Percentiles rank a stretch among this genome's conserved stretches.
These are phyloP conservation scores for Talaromyces sp. DNA, from an alignment of 2,329 filamentous ascomycete genomes.

Conservation along the genomic window DNA sequence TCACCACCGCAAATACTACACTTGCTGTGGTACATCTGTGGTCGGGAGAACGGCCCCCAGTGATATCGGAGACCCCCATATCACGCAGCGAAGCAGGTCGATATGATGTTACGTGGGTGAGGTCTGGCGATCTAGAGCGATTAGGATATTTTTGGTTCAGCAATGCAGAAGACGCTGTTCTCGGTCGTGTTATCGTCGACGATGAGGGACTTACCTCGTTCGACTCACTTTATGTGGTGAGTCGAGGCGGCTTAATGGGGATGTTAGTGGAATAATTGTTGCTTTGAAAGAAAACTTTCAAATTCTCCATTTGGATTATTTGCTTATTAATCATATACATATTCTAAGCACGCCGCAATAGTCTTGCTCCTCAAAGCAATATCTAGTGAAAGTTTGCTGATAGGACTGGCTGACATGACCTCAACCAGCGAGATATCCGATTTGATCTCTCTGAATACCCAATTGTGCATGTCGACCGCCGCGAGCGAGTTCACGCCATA, in stretches of 20 bases:
- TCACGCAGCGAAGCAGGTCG: slow-evolving; percentile 33
- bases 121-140: slow-evolving; percentile 20
- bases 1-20: slow-evolving; percentile 36
- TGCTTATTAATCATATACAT: background rate
- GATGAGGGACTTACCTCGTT: slow-evolving; percentile 27
- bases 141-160: slow-evolving; percentile 36
- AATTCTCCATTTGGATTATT: background rate
- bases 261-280: background rate
- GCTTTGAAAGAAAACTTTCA: background rate
- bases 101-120: slow-evolving; percentile 36
- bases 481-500: background rate
- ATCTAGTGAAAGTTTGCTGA: background rate
- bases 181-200: slow-evolving; percentile 30
- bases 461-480: background rate
- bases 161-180: slow-evolving; percentile 33
- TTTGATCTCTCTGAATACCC: background rate
- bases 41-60: slow-evolving; percentile 29
- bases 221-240: slow-evolving; percentile 29
- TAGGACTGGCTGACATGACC: background rate
- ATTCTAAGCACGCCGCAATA: background rate
- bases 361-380: background rate
- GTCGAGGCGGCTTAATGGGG: slow-evolving; percentile 16
- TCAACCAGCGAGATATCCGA: background rate
- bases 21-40: slow-evolving; percentile 34
- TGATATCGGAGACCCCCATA: slow-evolving; percentile 31